phyloP scores from a whole-genome alignment of 2,329 filamentous ascomycete species.

The Fusarium globosum region DNA sequence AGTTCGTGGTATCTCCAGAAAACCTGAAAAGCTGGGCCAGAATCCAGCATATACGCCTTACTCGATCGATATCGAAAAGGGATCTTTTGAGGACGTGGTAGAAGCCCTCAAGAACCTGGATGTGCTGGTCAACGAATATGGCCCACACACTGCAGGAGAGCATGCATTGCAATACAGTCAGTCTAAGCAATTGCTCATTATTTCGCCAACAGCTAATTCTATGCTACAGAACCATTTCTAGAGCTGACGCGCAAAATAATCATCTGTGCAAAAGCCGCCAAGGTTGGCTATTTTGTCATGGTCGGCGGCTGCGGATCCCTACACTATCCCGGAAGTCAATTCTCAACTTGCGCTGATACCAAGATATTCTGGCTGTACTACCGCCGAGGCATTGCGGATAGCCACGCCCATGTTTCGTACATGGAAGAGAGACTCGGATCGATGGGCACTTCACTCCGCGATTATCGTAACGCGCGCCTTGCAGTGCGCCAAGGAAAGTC shows the following conservation, averaged over 20 bases:
- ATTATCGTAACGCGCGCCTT: not conserved
- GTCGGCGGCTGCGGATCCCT: not conserved
- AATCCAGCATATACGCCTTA: not conserved
- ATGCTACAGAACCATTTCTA: not conserved
- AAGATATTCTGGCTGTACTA: conserved; percentile 11
- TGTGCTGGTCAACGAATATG: not conserved
- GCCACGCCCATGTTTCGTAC: conserved; percentile 16
- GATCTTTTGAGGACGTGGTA: not conserved
- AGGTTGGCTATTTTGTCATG: conserved; percentile 22
- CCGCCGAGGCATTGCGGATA: conserved; percentile 11
- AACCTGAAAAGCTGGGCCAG: not conserved
- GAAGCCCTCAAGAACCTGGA: not conserved
- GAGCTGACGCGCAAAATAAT: conserved; percentile 8
- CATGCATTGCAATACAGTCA: not conserved
- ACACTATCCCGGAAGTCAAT: not conserved
- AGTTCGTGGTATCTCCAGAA: not conserved
- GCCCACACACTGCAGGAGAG: not conserved
- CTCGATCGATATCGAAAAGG: not conserved
- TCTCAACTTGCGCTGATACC: conserved; percentile 12
- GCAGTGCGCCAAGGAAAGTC: not conserved
- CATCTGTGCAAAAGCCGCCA: not conserved
- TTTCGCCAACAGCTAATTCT: not conserved
- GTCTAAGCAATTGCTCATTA: not conserved
- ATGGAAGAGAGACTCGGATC: conserved; percentile 19
- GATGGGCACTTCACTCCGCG: not conserved